Conservation (phyloP, 495 filamentous ascomycete species). For the Penicillium cinerascens region DNA sequence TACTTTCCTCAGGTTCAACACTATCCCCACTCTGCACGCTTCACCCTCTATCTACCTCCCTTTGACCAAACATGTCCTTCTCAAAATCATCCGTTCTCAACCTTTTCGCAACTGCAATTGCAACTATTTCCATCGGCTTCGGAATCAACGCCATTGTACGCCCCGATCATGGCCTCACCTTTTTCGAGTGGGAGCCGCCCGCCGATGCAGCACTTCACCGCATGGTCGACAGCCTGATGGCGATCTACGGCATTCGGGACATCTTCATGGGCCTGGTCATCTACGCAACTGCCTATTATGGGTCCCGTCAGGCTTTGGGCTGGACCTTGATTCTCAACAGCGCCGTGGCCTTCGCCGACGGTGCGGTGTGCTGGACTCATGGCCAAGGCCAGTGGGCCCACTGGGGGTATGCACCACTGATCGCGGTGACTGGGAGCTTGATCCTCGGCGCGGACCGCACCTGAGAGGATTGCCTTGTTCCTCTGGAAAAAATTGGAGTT, state of each 20-base stretch:
- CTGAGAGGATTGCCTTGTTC: neutral
- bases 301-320: constrained; percentile 39
- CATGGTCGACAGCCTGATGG: constrained; percentile 40
- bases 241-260: constrained; percentile 50
- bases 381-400: constrained; percentile 51
- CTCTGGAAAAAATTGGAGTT: neutral
- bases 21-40: neutral
- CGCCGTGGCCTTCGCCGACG: constrained; percentile 46
- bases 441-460: neutral
- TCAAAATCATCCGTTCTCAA: constrained; percentile 18
- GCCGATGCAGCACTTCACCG: constrained; percentile 24
- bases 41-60: neutral
- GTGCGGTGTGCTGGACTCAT: constrained; percentile 37
- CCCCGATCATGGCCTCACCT: constrained; percentile 40
- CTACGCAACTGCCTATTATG: constrained; percentile 34
- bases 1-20: neutral
- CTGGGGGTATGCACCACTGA: constrained; percentile 51
- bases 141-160: constrained; percentile 47
- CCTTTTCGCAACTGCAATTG: constrained; percentile 33
- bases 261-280: constrained; percentile 53
- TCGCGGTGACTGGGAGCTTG: constrained; percentile 32
- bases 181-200: constrained; percentile 44
- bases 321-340: constrained; percentile 45
- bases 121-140: constrained; percentile 43
- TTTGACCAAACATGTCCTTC: constrained; percentile 10